Conservation (phyloP, 2,329 filamentous ascomycete genomes). For the Chlorencoelia australis region DNA sequence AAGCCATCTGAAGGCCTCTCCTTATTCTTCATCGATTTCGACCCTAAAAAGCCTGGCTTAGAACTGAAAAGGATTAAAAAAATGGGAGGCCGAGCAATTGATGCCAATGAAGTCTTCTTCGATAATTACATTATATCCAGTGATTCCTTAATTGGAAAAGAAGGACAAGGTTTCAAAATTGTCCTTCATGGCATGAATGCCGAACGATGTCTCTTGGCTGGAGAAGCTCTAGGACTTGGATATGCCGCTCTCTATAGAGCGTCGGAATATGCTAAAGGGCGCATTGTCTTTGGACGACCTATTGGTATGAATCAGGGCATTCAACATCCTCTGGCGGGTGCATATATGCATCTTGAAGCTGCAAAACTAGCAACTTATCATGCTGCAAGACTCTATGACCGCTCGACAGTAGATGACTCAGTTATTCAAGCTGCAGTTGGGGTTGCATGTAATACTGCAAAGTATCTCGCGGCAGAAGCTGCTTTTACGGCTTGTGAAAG, state of each 20-base stretch:
- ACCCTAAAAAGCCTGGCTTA: constrained; percentile 42
- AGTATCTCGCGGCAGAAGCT: constrained; percentile 59
- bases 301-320: constrained; percentile 60
- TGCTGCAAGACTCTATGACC: constrained; percentile 52
- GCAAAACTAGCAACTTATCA: constrained; percentile 57
- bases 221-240: constrained; percentile 70
- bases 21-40: constrained; percentile 71
- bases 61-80: constrained; percentile 63
- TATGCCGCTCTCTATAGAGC: constrained; percentile 60
- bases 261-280: constrained; percentile 53
- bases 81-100: constrained; percentile 75
- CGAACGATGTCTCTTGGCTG: constrained; percentile 64
- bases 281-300: constrained; percentile 53
- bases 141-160: constrained; percentile 56
- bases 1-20: constrained; percentile 69
- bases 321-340: constrained; percentile 54
- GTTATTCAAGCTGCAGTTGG: constrained; percentile 48
- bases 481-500: constrained; percentile 53
- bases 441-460: constrained; percentile 58
- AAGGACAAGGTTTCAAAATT: constrained; percentile 70
- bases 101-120: constrained; percentile 84
- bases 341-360: constrained; percentile 55
- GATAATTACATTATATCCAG: constrained; percentile 62
- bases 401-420: constrained; percentile 37
- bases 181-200: constrained; percentile 74